Conservation (phyloP, 2,329 filamentous ascomycete species). For the Pseudocercospora fuligena region DNA sequence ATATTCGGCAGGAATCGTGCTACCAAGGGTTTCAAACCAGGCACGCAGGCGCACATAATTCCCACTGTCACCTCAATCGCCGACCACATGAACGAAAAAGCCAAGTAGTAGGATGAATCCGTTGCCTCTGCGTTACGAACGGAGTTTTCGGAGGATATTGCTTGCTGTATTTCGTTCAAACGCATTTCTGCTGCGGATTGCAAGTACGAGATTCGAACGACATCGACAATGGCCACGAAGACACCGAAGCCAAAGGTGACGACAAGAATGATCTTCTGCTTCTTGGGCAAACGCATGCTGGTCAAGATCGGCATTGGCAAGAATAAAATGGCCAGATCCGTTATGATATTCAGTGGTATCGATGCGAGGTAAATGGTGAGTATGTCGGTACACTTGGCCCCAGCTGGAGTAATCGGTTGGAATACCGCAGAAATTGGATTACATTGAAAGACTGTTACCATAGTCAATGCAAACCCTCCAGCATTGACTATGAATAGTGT, state of each 20-base stretch:
- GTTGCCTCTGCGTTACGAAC: constrained; percentile 47
- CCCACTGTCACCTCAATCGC: constrained; percentile 89
- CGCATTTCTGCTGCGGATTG: constrained; percentile 68
- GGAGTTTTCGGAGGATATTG: constrained; percentile 3
- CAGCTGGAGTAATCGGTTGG: constrained; percentile 49
- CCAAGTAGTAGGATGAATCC: constrained; percentile 72
- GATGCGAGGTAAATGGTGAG: constrained; percentile 71
- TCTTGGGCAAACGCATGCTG: constrained; percentile 78
- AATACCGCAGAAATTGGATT: constrained; percentile 74
- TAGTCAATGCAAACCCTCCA: constrained; percentile 77
- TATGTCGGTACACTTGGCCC: constrained; percentile 63
- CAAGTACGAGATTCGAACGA: constrained; percentile 86
- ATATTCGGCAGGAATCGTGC: constrained; percentile 64
- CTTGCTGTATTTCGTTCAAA: constrained; percentile 45
- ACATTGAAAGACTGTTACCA: constrained; percentile 89
- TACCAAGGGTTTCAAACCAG: constrained; percentile 84
- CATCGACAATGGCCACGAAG: constrained; percentile 86
- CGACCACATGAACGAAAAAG: constrained; percentile 84
- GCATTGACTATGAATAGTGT: constrained; percentile 78
- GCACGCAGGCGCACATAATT: constrained; percentile 90
- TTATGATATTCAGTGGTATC: constrained; percentile 88
- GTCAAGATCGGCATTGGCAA: constrained; percentile 88
- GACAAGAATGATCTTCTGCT: constrained; percentile 86
- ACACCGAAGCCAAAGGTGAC: constrained; percentile 85
- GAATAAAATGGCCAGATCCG: constrained; percentile 84